phyloP scores from a whole-genome alignment of 176 grass and related monocot genomes.

The Dendrocalamus sinicus region DNA sequence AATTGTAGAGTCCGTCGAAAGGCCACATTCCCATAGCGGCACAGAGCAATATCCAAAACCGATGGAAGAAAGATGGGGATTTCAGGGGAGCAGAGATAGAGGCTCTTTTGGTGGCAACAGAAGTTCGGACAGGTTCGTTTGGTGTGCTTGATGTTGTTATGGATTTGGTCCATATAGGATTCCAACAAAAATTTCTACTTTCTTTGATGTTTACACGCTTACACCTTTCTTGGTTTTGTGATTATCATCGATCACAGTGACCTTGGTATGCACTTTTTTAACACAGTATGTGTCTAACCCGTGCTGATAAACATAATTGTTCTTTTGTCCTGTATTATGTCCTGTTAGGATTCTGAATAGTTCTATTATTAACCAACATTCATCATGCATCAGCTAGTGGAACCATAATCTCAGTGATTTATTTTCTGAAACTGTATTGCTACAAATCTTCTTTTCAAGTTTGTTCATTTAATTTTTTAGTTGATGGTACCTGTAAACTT shows the following conservation, averaged over 20 bases:
- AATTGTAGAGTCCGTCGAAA: slow-evolving; percentile 30
- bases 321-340: background rate
- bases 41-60: slow-evolving; percentile 46
- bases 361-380: background rate
- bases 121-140: slow-evolving; percentile 56
- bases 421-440: background rate
- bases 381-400: background rate
- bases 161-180: background rate
- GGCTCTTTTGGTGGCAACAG: slow-evolving; percentile 55
- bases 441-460: background rate
- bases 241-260: background rate
- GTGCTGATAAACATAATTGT: background rate
- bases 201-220: background rate
- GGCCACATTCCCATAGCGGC: slow-evolving; percentile 35
- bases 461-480: background rate
- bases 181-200: background rate
- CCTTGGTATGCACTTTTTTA: background rate
- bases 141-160: slow-evolving; percentile 22
- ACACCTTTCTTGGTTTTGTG: background rate
- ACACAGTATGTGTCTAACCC: background rate
- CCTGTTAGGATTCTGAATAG: background rate
- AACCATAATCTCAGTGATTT: background rate
- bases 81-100: slow-evolving; percentile 58
- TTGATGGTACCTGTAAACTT: slow-evolving; percentile 1
- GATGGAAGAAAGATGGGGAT: slow-evolving; percentile 61